Base-by-base conservation (phyloP, 805 yeast species). In the Ogataea populi-albae region DNA sequence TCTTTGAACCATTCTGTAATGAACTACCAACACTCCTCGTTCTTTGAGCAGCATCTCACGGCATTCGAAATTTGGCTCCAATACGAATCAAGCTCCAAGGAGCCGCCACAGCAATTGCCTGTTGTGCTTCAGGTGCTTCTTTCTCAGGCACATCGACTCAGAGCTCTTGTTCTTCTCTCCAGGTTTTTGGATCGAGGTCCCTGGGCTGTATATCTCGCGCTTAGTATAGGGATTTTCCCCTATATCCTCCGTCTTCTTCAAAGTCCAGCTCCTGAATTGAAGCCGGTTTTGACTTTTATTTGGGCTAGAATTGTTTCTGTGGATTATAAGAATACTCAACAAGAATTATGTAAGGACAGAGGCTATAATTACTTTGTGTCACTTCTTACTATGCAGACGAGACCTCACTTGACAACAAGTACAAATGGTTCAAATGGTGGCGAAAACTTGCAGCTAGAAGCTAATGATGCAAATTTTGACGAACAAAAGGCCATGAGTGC, bases 271-370 rank as follows among this genome's bases (percentile, higher is more conserved):
- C 94, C 86, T 18, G 98, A 93, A 53, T 68, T 93, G 40, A 88
- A 88, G 52, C 98, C 98, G 0, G 95, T 91, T 3, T 64, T 93
- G 38, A 93, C 93, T 2, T 93, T 91, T 52, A 93, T 93, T 36
- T 93, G 98, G 98, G 96, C 98, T 1, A 71, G 98, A 47, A 87
- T 93, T 16, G 87, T 93, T 93, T 89, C 97, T 3, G 94, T 93
- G 17, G 98, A 91, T 60, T 82, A 84, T 57, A 75, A 77, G 46
- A 82, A 84, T 52, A 86, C 96, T 3, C 98, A 93, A 58, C 88
- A 82, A 44, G 98, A 93, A 54, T 71, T 93, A 20, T 75, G 93
- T 45, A 89, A 89, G 50, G 98, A 91, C 54, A 83, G 82, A 52
- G 96, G 96, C 0, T 89, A 79, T 59, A 78, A 80, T 50, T 91